Conservation (phyloP, 2,329 filamentous ascomycete species). For the Fusarium cicatricum region DNA sequence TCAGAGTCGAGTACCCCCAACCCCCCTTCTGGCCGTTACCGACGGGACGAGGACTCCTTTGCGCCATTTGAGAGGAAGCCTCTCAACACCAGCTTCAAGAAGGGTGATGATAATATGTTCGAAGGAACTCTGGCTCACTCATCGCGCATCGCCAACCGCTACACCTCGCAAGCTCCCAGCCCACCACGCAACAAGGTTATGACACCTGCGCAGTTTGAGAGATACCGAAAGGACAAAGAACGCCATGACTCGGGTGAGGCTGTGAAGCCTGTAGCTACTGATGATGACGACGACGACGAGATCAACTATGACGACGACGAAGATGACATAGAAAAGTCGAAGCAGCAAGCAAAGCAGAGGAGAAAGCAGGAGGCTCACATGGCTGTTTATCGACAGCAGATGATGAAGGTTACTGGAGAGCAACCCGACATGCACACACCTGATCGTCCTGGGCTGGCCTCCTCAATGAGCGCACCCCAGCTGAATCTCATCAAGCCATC, state of each 20-base stretch:
- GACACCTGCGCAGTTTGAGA: slow-evolving; percentile 88
- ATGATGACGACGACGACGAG: slow-evolving; percentile 71
- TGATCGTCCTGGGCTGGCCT: slow-evolving; percentile 63
- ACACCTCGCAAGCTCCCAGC: slow-evolving; percentile 46
- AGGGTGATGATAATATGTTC: slow-evolving; percentile 65
- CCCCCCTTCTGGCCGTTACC: slow-evolving; percentile 42
- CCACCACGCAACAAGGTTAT: slow-evolving; percentile 77
- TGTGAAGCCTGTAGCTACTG: slow-evolving; percentile 55
- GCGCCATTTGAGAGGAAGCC: slow-evolving; percentile 44
- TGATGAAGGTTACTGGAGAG: slow-evolving; percentile 95
- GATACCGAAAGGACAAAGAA: slow-evolving; percentile 78
- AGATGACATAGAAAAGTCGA: slow-evolving; percentile 80
- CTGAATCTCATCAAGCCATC: slow-evolving; percentile 53
- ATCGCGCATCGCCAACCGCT: slow-evolving; percentile 49
- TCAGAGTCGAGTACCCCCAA: slow-evolving; percentile 36
- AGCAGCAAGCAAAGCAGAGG: slow-evolving; percentile 76
- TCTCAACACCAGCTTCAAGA: slow-evolving; percentile 45
- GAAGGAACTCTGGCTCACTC: slow-evolving; percentile 55
- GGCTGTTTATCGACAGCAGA: slow-evolving; percentile 88
- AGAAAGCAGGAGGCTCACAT: slow-evolving; percentile 91
- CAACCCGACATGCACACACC: slow-evolving; percentile 47
- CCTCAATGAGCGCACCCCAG: slow-evolving; percentile 70
- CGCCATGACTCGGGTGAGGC: slow-evolving; percentile 59
- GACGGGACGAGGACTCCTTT: slow-evolving; percentile 53
- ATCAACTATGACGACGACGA: slow-evolving; percentile 76